A percentile compares a stretch with the other conserved stretches of the same genome.
These are phyloP conservation scores for Inga laurina DNA, from an alignment of 306 rosid species.

Conservation along the genomic window DNA sequence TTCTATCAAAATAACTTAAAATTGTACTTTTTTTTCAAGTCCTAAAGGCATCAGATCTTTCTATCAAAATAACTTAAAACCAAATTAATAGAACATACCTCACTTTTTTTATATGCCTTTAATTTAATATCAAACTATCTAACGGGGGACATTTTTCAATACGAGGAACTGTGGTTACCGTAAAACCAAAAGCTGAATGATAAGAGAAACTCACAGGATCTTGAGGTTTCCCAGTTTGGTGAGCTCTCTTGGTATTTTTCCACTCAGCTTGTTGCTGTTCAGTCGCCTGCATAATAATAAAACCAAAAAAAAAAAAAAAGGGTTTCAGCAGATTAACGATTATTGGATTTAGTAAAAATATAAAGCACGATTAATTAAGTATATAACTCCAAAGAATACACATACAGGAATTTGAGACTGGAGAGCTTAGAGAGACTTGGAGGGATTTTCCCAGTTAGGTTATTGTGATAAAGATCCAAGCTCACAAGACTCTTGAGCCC, in stretches of 20 bases:
- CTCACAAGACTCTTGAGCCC: slow-evolving; percentile 68
- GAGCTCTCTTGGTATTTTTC: slow-evolving; percentile 77
- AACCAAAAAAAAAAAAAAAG: not conserved
- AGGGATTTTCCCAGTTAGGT: slow-evolving; percentile 71
- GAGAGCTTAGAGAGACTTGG: slow-evolving; percentile 66
- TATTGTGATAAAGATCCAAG: slow-evolving; percentile 81
- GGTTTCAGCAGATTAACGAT: not conserved
- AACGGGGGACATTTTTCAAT: no score
- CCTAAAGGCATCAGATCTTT: no score
- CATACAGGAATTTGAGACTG: slow-evolving; percentile 79
- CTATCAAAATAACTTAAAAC: no score
- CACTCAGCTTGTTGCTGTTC: slow-evolving; percentile 68
- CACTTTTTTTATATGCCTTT: no score
- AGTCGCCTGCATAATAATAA: slow-evolving; percentile 59
- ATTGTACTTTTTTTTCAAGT: no score
- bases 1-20: no score
- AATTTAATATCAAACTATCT: no score
- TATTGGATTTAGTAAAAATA: not conserved
- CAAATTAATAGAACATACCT: no score
- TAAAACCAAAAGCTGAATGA: not conserved
- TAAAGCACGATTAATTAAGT: not conserved
- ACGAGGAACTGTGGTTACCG: no score
- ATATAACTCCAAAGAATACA: not conserved
- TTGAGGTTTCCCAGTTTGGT: slow-evolving; percentile 71
- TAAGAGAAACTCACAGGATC: slow-evolving; percentile 53